Conservation (phyloP, 2,329 filamentous ascomycete genomes). For the Apiospora hydei region DNA sequence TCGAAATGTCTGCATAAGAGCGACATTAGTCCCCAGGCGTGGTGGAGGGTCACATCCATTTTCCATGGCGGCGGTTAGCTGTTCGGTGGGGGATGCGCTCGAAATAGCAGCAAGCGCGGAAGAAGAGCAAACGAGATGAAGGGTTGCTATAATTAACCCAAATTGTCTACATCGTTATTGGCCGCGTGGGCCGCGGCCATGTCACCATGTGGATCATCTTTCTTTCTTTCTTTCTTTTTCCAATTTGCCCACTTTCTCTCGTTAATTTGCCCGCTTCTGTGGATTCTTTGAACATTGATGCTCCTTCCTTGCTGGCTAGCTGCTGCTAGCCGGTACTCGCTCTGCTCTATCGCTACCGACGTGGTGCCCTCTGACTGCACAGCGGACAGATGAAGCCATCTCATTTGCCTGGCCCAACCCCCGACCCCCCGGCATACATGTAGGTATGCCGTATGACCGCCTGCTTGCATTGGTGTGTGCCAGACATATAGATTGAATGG, state of each 20-base stretch:
- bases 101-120: slow-evolving; percentile 28
- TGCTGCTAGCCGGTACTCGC: background rate
- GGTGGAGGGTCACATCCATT: slow-evolving; percentile 3
- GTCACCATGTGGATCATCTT: slow-evolving; percentile 3
- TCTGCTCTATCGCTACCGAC: background rate
- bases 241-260: slow-evolving; percentile 5
- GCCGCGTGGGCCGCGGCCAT: background rate
- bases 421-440: background rate
- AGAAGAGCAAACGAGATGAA: background rate
- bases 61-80: slow-evolving; percentile 20
- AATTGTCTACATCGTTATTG: background rate
- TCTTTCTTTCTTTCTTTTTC: background rate
- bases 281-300: background rate
- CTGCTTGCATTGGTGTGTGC: slow-evolving; percentile 15
- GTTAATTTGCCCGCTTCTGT: background rate
- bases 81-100: slow-evolving; percentile 11
- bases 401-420: background rate
- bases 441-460: slow-evolving; percentile 7
- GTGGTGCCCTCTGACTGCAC: slow-evolving; percentile 9
- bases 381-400: background rate
- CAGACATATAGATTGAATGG: background rate
- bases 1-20: slow-evolving; percentile 4
- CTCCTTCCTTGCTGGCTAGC: background rate
- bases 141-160: slow-evolving; percentile 24
- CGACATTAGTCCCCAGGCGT: background rate